A percentile compares a stretch with the other conserved stretches of the same genome.
Evolutionary conservation across 169 alveolate species (phyloP).

Genomic region (Plasmodium fragile): DNA sequence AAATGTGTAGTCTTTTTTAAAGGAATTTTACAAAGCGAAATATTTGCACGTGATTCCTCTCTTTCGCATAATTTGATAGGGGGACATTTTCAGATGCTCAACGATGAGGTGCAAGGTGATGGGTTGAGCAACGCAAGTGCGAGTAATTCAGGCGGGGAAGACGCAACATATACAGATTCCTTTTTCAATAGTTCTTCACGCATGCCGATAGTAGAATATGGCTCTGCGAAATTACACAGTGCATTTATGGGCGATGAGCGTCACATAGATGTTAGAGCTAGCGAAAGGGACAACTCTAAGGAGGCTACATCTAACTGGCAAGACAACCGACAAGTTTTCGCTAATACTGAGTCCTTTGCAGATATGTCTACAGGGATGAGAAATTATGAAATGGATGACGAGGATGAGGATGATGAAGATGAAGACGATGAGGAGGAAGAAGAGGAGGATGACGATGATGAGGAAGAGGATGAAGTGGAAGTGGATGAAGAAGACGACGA

Average conservation of each 20-base stretch:
- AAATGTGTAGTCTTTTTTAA: constrained; percentile 33
- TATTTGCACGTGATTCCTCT: constrained; percentile 11
- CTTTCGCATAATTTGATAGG: not conserved
- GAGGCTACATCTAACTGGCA: not conserved
- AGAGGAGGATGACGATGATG: not conserved
- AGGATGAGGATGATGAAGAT: not conserved
- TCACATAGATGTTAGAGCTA: not conserved
- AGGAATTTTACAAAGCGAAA: constrained; percentile 11
- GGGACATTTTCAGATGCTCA: not conserved
- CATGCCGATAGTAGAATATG: not conserved
- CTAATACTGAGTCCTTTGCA: not conserved
- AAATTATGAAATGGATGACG: constrained; percentile 18
- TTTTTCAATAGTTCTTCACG: not conserved
- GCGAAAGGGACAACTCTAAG: not conserved
- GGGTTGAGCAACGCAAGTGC: not conserved
- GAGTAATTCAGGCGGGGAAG: not conserved
- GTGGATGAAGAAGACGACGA: not conserved
- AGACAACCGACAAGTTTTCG: not conserved
- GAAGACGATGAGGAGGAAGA: not conserved
- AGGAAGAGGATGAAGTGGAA: not conserved
- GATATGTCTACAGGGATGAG: not conserved
- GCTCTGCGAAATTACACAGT: not conserved
- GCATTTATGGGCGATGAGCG: not conserved
- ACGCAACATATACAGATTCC: constrained; percentile 1
- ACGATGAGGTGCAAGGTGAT: not conserved